Evolutionary conservation across 345 rosid species (phyloP).

Genomic region (Gossypium longicalyx): DNA sequence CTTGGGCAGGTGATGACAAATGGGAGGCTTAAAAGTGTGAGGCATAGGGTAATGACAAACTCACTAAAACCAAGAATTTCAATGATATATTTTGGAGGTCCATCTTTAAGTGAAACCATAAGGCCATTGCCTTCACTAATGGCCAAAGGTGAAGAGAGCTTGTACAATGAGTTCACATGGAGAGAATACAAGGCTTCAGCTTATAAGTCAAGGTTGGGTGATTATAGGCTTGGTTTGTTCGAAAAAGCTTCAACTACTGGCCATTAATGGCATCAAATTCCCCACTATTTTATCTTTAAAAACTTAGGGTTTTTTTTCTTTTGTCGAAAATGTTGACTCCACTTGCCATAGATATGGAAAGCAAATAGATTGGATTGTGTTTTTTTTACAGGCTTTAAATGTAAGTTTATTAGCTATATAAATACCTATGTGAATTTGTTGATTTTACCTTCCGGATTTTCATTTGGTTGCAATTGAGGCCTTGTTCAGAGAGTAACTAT

Average conservation of each 20-base stretch:
- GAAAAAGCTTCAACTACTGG: constrained; percentile 32
- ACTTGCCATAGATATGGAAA: constrained; percentile 31
- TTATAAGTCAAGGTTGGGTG: constrained; percentile 68
- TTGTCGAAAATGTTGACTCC: neutral
- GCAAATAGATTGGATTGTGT: constrained; percentile 18
- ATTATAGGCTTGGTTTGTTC: constrained; percentile 65
- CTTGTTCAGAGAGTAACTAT: too few species aligned
- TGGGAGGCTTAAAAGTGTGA: constrained; percentile 84
- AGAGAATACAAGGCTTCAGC: constrained; percentile 71
- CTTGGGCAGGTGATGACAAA: constrained; percentile 75
- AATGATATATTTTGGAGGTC: constrained; percentile 89
- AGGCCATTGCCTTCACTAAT: constrained; percentile 50
- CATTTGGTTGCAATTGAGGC: too few species aligned
- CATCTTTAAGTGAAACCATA: constrained; percentile 57
- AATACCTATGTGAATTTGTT: too few species aligned
- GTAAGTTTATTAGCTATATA: neutral
- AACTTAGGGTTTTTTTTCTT: constrained; percentile 8
- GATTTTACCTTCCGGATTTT: too few species aligned
- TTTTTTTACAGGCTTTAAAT: neutral
- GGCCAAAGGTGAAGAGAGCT: constrained; percentile 52
- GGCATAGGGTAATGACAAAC: constrained; percentile 76
- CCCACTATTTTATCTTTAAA: constrained; percentile 14
- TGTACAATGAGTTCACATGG: constrained; percentile 89
- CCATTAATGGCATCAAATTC: constrained; percentile 10
- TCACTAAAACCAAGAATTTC: constrained; percentile 61